Percentiles rank a stretch among this genome's conserved stretches.
Conservation (phyloP, 2,329 filamentous ascomycete species). For the Fusarium mexicanum region DNA sequence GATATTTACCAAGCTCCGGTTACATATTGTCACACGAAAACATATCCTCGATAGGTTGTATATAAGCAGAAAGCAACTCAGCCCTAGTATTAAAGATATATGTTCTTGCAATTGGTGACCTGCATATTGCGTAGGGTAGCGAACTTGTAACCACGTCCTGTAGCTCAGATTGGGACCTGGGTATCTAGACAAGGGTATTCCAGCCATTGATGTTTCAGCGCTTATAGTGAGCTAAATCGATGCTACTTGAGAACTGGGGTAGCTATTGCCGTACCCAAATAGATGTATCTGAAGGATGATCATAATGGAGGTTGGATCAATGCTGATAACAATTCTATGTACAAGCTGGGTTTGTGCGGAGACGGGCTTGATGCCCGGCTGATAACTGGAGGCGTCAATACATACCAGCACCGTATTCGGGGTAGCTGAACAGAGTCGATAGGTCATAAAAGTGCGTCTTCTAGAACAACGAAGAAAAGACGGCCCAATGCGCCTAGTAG, state of each 20-base stretch:
- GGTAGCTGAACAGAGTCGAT: background rate
- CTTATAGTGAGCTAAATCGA: background rate
- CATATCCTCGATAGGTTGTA: background rate
- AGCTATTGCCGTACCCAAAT: background rate
- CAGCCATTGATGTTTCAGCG: background rate
- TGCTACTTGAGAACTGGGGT: background rate
- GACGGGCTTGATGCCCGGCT: background rate
- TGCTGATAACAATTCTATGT: background rate
- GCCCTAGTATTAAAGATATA: background rate
- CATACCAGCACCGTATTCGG: background rate
- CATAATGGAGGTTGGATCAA: background rate
- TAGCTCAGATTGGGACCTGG: background rate
- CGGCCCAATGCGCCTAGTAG: background rate
- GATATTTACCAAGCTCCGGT: background rate
- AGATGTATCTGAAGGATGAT: background rate
- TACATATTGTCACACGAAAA: background rate
- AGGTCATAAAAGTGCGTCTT: conserved; percentile 10
- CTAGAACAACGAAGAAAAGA: conserved; percentile 12
- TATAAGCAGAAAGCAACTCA: background rate
- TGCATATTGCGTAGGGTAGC: background rate
- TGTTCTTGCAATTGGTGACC: background rate
- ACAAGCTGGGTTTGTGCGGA: background rate
- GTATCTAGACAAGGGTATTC: background rate
- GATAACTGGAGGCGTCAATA: background rate
- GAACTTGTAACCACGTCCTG: background rate